phyloP scores from a whole-genome alignment of 805 yeast species.

The Jamesozyma lodderae region DNA sequence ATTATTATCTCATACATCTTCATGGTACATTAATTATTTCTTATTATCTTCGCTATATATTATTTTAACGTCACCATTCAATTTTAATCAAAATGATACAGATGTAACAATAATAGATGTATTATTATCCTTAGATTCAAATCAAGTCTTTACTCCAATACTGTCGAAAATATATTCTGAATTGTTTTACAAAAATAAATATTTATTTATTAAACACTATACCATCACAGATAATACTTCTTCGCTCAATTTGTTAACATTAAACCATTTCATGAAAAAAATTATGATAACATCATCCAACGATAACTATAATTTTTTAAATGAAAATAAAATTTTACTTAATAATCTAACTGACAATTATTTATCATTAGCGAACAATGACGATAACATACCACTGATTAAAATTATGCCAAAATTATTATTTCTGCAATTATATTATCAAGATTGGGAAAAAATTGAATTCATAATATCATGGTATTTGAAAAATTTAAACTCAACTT shows the following conservation, averaged over 20 bases:
- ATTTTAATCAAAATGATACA: conserved; percentile 32
- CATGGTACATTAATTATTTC: conserved; percentile 43
- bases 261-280: conserved; percentile 13
- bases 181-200: conserved; percentile 23
- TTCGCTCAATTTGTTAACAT: conserved; percentile 8
- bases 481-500: conserved; percentile 36
- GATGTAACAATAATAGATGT: conserved; percentile 31
- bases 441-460: conserved; percentile 37
- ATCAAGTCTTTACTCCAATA: conserved; percentile 36
- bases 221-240: background rate
- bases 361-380: background rate
- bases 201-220: conserved; percentile 6
- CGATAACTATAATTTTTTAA: background rate
- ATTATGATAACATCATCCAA: background rate
- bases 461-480: conserved; percentile 42
- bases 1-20: conserved; percentile 13
- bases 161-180: conserved; percentile 27
- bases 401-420: conserved; percentile 23
- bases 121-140: conserved; percentile 9
- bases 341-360: background rate
- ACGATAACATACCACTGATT: background rate
- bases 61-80: conserved; percentile 66
- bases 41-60: conserved; percentile 65
- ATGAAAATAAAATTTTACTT: background rate
- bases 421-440: conserved; percentile 14